Conservation (phyloP, 225 moss, liverwort and hornwort genomes). For the Marchantia polymorpha region DNA sequence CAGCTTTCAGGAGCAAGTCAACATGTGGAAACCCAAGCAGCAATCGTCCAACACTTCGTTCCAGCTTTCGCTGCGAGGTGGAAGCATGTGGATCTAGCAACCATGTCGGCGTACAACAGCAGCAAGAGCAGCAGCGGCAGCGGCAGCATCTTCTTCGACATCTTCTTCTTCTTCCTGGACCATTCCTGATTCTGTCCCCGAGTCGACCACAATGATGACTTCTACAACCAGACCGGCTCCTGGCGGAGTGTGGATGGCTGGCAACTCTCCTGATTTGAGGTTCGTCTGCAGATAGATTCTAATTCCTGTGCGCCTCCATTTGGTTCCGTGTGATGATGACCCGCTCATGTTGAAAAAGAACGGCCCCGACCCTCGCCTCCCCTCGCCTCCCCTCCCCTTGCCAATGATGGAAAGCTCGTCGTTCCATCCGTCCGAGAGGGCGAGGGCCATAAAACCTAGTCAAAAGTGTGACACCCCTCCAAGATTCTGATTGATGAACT, state of each 20-base stretch:
- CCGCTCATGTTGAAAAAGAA: too few relatives aligned
- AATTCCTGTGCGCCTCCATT: background rate
- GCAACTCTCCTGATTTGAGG: constrained; percentile 7
- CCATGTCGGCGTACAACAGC: background rate
- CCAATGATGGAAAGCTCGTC: too few relatives aligned
- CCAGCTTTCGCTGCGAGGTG: background rate
- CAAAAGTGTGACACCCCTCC: background rate
- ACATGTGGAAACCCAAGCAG: background rate
- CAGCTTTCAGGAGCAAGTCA: background rate
- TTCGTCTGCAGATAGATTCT: background rate
- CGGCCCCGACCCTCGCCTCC: too few relatives aligned
- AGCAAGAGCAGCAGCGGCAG: too few relatives aligned
- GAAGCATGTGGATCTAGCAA: constrained; percentile 1
- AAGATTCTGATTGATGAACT: background rate
- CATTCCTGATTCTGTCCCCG: background rate
- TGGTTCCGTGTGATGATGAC: background rate
- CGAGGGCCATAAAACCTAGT: background rate
- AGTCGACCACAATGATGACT: too few relatives aligned
- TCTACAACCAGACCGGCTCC: too few relatives aligned
- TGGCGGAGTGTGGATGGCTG: constrained; percentile 1
- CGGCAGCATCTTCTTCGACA: too few relatives aligned
- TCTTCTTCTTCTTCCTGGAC: background rate
- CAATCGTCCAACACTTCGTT: background rate
- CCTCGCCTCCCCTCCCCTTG: too few relatives aligned
- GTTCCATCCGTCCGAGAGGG: too few relatives aligned